phyloP scores from a whole-genome alignment of 2,329 filamentous ascomycete genomes.

The Pleochaeta shiraiana region DNA sequence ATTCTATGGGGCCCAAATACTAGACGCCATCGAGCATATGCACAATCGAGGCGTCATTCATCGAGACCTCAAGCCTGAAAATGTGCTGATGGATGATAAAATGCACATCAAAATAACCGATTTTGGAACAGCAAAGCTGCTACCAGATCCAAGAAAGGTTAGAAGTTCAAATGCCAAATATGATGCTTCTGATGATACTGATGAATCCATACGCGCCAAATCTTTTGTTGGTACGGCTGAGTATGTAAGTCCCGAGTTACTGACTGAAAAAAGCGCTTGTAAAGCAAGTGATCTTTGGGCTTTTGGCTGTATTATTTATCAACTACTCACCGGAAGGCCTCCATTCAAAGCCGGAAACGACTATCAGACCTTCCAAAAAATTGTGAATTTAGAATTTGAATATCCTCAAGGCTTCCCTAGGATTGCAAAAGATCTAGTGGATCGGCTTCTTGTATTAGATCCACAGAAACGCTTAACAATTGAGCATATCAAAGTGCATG shows the following conservation, averaged over 20 bases:
- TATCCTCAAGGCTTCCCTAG: slow-evolving; percentile 78
- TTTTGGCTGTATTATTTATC: slow-evolving; percentile 95
- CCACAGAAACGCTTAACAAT: slow-evolving; percentile 67
- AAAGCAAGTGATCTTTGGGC: slow-evolving; percentile 98
- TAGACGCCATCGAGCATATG: slow-evolving; percentile 97
- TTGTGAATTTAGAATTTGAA: slow-evolving; percentile 81
- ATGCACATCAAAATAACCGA: slow-evolving; percentile 99
- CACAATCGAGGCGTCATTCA: slow-evolving; percentile 91
- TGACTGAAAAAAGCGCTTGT: slow-evolving; percentile 91
- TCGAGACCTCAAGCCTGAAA: slow-evolving; percentile 90
- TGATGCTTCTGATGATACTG: slow-evolving; percentile 21
- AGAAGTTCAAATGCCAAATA: slow-evolving; percentile 17
- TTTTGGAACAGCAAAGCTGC: slow-evolving; percentile 92
- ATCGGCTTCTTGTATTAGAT: slow-evolving; percentile 75
- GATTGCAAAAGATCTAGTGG: slow-evolving; percentile 70
- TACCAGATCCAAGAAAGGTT: slow-evolving; percentile 33
- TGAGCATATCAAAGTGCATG: slow-evolving; percentile 91
- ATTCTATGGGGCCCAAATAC: slow-evolving; percentile 89
- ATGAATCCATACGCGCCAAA: slow-evolving; percentile 53
- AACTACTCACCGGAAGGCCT: slow-evolving; percentile 82
- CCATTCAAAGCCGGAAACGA: slow-evolving; percentile 95
- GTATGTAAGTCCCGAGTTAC: slow-evolving; percentile 92
- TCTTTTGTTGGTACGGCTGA: slow-evolving; percentile 97
- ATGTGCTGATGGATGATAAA: slow-evolving; percentile 81
- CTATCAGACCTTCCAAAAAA: slow-evolving; percentile 96